Conservation (phyloP, 2,329 filamentous ascomycete species). For the Alternaria alternata region DNA sequence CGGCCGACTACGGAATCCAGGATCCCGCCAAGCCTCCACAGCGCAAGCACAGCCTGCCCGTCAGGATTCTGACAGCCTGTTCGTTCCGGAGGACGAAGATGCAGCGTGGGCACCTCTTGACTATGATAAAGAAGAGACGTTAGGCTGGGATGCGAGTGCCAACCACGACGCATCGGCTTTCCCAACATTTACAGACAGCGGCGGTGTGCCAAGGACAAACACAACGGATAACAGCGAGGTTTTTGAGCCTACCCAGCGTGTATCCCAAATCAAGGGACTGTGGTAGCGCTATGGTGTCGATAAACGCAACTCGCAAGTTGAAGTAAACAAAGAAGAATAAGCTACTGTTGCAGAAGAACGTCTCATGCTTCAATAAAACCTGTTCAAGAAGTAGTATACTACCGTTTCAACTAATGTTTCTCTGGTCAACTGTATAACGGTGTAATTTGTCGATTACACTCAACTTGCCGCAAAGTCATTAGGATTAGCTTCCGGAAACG, state of each 20-base stretch:
- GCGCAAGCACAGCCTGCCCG: slow-evolving; percentile 47
- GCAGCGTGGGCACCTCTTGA: slow-evolving; percentile 77
- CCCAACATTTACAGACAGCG: slow-evolving; percentile 56
- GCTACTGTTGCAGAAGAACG: background rate
- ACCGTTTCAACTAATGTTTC: background rate
- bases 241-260: slow-evolving; percentile 75
- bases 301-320: background rate
- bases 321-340: background rate
- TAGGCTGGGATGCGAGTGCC: slow-evolving; percentile 77
- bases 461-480: background rate
- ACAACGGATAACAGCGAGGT: slow-evolving; percentile 45
- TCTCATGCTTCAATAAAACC: background rate
- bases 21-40: slow-evolving; percentile 35
- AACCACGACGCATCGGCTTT: slow-evolving; percentile 55
- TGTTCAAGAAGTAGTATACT: background rate
- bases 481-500: background rate
- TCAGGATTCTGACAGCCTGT: slow-evolving; percentile 72
- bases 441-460: background rate
- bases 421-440: background rate
- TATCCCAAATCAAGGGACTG: slow-evolving; percentile 64
- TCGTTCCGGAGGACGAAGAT: slow-evolving; percentile 72
- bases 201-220: slow-evolving; percentile 36
- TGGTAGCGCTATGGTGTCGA: slow-evolving; percentile 33
- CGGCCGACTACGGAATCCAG: slow-evolving; percentile 39
- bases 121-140: slow-evolving; percentile 70